These are phyloP conservation scores for Chamaecrista fasciculata DNA, from an alignment of 306 rosid genomes.

Conservation along the genomic window DNA sequence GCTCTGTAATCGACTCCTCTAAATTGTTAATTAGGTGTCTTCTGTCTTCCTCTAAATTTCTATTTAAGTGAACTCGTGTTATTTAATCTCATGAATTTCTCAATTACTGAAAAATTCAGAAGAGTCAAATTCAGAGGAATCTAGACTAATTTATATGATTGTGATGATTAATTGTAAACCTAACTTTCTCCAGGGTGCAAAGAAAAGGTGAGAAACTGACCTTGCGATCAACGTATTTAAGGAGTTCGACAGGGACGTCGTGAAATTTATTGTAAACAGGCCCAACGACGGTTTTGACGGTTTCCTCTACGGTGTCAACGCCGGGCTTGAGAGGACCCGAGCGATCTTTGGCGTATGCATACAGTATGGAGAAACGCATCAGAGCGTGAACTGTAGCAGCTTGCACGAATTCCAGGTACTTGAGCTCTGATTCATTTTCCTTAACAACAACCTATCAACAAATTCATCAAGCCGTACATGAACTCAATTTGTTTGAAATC, in stretches of 20 bases:
- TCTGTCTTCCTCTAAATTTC: too few relatives aligned
- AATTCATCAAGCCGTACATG: neutral
- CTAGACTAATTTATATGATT: too few relatives aligned
- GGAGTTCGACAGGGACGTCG: constrained; percentile 34
- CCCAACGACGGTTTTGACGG: constrained; percentile 40
- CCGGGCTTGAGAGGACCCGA: constrained; percentile 49
- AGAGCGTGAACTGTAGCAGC: constrained; percentile 35
- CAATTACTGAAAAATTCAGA: too few relatives aligned
- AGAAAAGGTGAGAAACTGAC: neutral
- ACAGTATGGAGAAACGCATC: constrained; percentile 36
- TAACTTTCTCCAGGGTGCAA: neutral
- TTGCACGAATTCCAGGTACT: constrained; percentile 46
- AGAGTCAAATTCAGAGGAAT: too few relatives aligned
- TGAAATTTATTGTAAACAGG: constrained; percentile 46
- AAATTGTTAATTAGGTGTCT: too few relatives aligned
- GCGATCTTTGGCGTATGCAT: constrained; percentile 37
- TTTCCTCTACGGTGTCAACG: constrained; percentile 44
- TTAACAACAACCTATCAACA: constrained; percentile 16
- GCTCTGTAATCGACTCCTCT: too few relatives aligned
- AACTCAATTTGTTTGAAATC: neutral
- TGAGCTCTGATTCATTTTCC: constrained; percentile 21
- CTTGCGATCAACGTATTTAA: constrained; percentile 42
- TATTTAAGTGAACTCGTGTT: too few relatives aligned
- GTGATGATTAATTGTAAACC: too few relatives aligned
- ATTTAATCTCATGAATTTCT: too few relatives aligned